Conservation (phyloP, 1,139 yeast species). For the Protomyces pachydermus region DNA sequence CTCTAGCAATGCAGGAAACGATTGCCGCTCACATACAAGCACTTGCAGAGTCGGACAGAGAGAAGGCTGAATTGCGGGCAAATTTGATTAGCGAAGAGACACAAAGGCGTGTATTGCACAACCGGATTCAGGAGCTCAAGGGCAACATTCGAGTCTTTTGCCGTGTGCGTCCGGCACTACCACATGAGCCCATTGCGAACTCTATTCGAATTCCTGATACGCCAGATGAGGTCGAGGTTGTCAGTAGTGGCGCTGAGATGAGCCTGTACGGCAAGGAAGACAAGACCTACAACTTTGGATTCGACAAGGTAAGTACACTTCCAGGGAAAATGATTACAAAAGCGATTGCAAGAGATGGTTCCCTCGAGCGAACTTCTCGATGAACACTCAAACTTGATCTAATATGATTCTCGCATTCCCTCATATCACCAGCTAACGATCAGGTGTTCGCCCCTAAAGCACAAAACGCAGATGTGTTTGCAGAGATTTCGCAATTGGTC, state of each 20-base stretch:
- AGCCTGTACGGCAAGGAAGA: conserved; percentile 36
- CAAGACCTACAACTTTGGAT: conserved; percentile 50
- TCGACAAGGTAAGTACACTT: conserved; percentile 47
- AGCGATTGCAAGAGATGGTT: conserved; percentile 9
- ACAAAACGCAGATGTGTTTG: conserved; percentile 62
- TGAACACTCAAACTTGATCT: conserved; percentile 23
- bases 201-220: conserved; percentile 15
- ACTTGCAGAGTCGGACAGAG: conserved; percentile 33
- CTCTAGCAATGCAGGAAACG: conserved; percentile 29
- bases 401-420: conserved; percentile 18
- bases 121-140: conserved; percentile 73
- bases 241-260: conserved; percentile 35
- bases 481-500: conserved; percentile 77
- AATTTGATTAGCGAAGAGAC: conserved; percentile 46
- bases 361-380: conserved; percentile 3
- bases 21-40: conserved; percentile 32
- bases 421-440: background rate
- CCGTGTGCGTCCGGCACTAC: conserved; percentile 61
- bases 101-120: conserved; percentile 63
- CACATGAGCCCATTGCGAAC: conserved; percentile 13
- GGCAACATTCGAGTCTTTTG: conserved; percentile 93
- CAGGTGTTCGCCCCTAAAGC: conserved; percentile 56
- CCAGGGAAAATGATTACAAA: conserved; percentile 15
- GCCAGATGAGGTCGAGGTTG: conserved; percentile 32
- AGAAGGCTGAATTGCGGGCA: conserved; percentile 32